Conservation (phyloP, 2,329 filamentous ascomycete species). For the Trichophyton rubrum region DNA sequence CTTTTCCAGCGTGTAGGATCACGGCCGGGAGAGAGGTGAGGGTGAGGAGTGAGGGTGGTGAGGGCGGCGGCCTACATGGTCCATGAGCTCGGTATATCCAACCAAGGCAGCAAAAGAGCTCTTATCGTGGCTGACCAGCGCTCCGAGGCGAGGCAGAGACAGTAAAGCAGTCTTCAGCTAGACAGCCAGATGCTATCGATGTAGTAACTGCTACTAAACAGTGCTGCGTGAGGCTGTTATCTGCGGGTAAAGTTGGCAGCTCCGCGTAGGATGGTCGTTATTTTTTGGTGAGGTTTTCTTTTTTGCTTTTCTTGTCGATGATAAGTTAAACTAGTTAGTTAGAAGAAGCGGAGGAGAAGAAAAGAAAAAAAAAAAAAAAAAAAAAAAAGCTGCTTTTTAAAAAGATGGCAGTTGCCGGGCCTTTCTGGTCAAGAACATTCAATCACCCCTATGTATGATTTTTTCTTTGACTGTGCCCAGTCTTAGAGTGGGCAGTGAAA, state of each 20-base stretch:
- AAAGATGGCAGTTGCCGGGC: background rate
- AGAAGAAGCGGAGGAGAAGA: background rate
- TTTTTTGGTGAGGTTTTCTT: background rate
- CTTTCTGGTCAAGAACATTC: background rate
- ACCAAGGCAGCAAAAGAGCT: background rate
- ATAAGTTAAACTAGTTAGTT: no score
- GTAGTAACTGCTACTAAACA: background rate
- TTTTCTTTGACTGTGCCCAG: background rate
- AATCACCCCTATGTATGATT: background rate
- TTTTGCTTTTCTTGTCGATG: background rate
- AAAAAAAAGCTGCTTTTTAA: background rate
- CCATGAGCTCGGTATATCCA: conserved; percentile 7
- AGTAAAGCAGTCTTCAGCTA: background rate
- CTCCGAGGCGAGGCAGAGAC: background rate
- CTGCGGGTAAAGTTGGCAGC: no score
- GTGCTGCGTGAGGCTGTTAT: background rate
- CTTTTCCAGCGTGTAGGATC: background rate
- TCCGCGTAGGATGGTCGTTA: no score
- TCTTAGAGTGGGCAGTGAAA: background rate
- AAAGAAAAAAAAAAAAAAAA: background rate
- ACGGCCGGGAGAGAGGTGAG: background rate
- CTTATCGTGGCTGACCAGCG: background rate
- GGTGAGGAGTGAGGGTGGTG: background rate
- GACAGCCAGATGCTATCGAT: background rate
- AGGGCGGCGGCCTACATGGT: conserved; percentile 8